Base-by-base conservation (phyloP, 2,329 filamentous ascomycete genomes). In the Sodiomyces alkalinus region DNA sequence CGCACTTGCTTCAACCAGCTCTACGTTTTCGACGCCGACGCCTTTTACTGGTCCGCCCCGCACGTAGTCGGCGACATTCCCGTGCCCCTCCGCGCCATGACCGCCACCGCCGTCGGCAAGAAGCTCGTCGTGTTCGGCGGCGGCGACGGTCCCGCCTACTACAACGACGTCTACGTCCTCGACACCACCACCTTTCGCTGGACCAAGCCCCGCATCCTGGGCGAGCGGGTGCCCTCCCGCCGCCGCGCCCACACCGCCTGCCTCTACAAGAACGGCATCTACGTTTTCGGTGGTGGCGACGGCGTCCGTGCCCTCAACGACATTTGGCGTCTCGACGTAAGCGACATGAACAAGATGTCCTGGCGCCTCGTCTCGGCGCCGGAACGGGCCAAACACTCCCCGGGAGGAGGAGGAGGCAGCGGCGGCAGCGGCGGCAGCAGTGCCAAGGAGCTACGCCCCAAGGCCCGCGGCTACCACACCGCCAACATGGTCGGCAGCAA, bases 401-500 rank as follows among this genome's bases (percentile, higher is more conserved):
- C 26, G 20, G 29, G 37, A 18, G 30, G 28, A 19, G n/a, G n/a
- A n/a, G n/a, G n/a, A n/a, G n/a, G n/a, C n/a, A n/a, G n/a, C n/a
- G n/a, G n/a, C n/a, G n/a, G n/a, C n/a, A n/a, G n/a, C n/a, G n/a
- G n/a, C n/a, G n/a, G n/a, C n/a, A n/a, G n/a, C n/a, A 17, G 14
- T 14, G 28, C 32, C 17, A 42, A 39, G 31, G 60, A 62, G 32
- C 43, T 47, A 26, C 60, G 60, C 26, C 74, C 74, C 13, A 74
- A 72, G 44, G 69, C 74, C 13, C 57, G 74, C 27, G 74, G 74
- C 28, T 80, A 80, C 45, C 74, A 80, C 47, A 79, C 74, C 4
- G 74, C 74, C 37, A 80, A 79, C 45, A 78, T 80, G 64, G 73
- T 79, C 23, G 74, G 73, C 37, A 66, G 64, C 49, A 80, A 80